Evolutionary conservation across 1,139 yeast species (phyloP), one percentile per base, ranked within the genome.

Genomic region (Suhomyces atakaporum): DNA sequence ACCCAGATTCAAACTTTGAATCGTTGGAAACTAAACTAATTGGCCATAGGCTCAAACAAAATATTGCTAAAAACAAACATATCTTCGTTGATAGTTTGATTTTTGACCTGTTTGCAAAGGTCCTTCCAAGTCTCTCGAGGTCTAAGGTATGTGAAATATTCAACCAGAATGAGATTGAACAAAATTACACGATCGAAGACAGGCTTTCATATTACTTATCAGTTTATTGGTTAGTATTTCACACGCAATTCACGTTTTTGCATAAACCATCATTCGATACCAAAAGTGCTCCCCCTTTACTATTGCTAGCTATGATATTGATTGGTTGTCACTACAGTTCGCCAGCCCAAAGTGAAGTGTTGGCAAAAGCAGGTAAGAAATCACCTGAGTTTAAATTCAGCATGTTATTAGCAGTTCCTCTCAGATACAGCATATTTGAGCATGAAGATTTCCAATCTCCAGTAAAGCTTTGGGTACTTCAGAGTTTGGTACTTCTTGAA

Each of bases 251-350:
- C 44, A 76, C 85, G 2, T 65, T 82, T 21, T 51, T 82, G 36
- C 88, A 82, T 49, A 66, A 65, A 37, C 87, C 88, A 0, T 77
- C 86, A 0, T 82, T 82, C 54, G 69, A 74, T 34, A 74, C 84
- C 0, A 67, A 66, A 31, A 54, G 60, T 1, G 67, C 77, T 18
- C 77, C 79, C 4, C 77, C 80, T 0, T 67, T 81, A 8, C 57
- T 82, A 12, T 51, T 82, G 2, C 57, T 80, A 39, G 60, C 82
- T 2, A 75, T 82, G 71, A 66, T 81, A 5, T 58, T 79, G 60
- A 62, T 79, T n/a, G 89, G 73, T 66, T 44, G 81, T 68, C 39
- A 67, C 64, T 44, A 47, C 28, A 46, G 50, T 28, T 37, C 45
- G 3, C 51, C 51, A 2, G 39, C 43, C 4, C 38, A 43, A 15